phyloP scores from a whole-genome alignment of 805 yeast species.

The Lipomyces orientalis region DNA sequence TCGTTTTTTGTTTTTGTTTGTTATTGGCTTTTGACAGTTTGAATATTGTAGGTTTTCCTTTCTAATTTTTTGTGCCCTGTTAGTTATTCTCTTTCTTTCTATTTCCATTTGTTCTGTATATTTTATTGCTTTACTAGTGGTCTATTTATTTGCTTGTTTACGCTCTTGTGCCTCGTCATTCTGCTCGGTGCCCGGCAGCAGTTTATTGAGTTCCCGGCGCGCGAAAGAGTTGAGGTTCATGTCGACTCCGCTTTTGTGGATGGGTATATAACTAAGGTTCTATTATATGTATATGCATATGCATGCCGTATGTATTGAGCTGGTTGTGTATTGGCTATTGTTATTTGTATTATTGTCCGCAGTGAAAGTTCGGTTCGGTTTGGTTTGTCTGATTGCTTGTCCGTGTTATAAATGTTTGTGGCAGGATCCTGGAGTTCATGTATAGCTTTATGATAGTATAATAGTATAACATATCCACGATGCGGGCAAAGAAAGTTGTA shows the following conservation, averaged over 20 bases:
- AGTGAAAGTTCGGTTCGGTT: background rate
- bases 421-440: background rate
- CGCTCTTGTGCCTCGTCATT: background rate
- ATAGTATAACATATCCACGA: background rate
- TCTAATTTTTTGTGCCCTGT: background rate
- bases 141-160: background rate
- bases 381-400: background rate
- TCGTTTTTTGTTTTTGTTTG: background rate
- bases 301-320: background rate
- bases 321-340: background rate
- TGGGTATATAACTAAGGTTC: background rate
- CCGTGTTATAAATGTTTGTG: background rate
- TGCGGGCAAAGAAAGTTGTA: no score
- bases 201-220: background rate
- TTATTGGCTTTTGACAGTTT: background rate
- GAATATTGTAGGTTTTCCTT: background rate
- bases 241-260: background rate
- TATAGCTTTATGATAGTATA: background rate
- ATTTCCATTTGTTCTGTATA: background rate
- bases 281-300: background rate
- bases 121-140: background rate
- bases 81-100: background rate
- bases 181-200: background rate
- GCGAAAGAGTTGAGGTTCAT: background rate
- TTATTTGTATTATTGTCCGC: background rate